Base-by-base conservation (phyloP, 306 rosid genomes). In the Castanea mollissima region DNA sequence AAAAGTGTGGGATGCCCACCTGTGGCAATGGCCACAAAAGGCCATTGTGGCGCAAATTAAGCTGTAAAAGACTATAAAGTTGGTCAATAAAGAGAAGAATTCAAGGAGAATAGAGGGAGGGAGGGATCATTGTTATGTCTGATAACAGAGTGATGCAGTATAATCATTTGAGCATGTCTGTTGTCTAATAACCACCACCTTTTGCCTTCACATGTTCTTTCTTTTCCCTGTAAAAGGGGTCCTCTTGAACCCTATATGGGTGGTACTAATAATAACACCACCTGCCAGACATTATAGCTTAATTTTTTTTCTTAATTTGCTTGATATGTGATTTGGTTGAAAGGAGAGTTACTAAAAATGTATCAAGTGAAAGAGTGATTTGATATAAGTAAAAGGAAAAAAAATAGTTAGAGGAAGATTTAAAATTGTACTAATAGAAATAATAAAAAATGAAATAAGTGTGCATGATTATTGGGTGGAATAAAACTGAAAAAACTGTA, bases 171-270 rank as follows among this genome's bases (percentile, higher is more conserved):
- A 75, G 80, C 84, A 69, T 75, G 76, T 68, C 76, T 44, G 27
- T 41, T 41, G 46, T 41, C 46, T 41, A 6, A 20, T 18, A 38
- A 62, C 32, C 44, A 31, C 19, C 13, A 12, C 35, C 19, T 15
- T 31, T 34, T 64, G 41, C 32, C 44, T 63, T 83, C 70, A 83
- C 78, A 52, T 84, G 81, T 68, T 74, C 25, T 71, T 58, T 11
- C 81, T 80, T 88, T 86, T 75, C 29, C 65, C 76, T 89, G 76
- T 74, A 35, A 12, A 38, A 34, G 77, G 88, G 87, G 87, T 81
- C 90, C 86, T 77, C 14, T 82, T 83, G 76, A 80, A 76, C 81
- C 90, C 87, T 75, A 38, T 60, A 67, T 79, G 77, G 86, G 88
- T 77, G 90, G 84, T 74, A 69, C 73, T 4, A 69, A 83, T 84